A percentile compares a stretch with the other conserved stretches of the same genome.
Conservation (phyloP, 2,329 filamentous ascomycete genomes). For the Aspergillus fumigatus region DNA sequence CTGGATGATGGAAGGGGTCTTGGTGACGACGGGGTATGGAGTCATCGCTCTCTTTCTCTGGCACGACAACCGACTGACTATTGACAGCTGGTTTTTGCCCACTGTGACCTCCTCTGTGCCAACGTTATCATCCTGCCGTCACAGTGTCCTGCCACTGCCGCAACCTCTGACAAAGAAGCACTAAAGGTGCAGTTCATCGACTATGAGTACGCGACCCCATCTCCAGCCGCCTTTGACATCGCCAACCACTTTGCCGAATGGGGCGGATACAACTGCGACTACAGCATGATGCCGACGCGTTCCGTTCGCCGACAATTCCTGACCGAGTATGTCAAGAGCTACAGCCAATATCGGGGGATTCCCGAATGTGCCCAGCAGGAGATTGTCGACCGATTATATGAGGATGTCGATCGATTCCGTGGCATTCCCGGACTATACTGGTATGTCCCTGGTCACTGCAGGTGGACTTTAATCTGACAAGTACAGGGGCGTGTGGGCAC, state of each 20-base stretch:
- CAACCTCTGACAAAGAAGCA: conserved; percentile 30
- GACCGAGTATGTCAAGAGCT: conserved; percentile 73
- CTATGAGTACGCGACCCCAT: conserved; percentile 95
- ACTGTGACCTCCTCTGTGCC: conserved; percentile 92
- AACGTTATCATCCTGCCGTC: conserved; percentile 79
- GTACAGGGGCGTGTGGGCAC: conserved; percentile 87
- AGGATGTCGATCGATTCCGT: conserved; percentile 81
- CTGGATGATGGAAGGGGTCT: conserved; percentile 74
- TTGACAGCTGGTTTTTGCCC: conserved; percentile 75
- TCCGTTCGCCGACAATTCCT: conserved; percentile 76
- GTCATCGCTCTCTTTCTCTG: neutral
- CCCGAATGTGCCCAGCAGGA: conserved; percentile 47
- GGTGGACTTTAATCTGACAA: conserved; percentile 1
- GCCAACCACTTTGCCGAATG: conserved; percentile 98
- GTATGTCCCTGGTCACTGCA: conserved; percentile 23
- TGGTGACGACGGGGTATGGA: conserved; percentile 64
- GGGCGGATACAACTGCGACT: conserved; percentile 95
- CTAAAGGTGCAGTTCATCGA: conserved; percentile 81
- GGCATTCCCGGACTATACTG: conserved; percentile 84
- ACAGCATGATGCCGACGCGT: conserved; percentile 72
- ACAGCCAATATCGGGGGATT: conserved; percentile 51
- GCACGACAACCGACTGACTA: neutral
- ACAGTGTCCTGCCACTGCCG: conserved; percentile 23
- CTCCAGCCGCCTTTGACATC: conserved; percentile 91
- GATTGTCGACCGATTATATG: conserved; percentile 65